These are phyloP conservation scores for Huntiella savannae DNA, from an alignment of 2,329 filamentous ascomycete species.

Conservation along the genomic window DNA sequence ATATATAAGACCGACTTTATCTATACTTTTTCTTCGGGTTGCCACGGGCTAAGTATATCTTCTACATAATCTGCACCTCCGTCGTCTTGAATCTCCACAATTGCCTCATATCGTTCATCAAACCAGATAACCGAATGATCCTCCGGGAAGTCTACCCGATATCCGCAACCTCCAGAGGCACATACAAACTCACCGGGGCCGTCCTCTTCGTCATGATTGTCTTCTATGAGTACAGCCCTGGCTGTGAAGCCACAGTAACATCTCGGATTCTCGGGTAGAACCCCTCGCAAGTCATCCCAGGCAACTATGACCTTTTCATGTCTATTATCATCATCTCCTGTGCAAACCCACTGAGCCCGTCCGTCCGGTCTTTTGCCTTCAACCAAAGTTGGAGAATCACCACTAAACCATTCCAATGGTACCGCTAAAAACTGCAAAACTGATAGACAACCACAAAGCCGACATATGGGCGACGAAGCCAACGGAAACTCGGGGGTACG, in stretches of 20 bases:
- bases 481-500: conserved; percentile 8
- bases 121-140: not conserved
- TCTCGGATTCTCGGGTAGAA: conserved; percentile 10
- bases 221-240: not conserved
- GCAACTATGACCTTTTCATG: not conserved
- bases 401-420: not conserved
- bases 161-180: conserved; percentile 8
- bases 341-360: too few relatives aligned
- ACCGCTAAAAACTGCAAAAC: not conserved
- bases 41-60: conserved; percentile 5
- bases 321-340: too few relatives aligned
- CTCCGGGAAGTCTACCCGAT: conserved; percentile 4
- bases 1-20: not conserved
- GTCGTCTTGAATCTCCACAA: conserved; percentile 3
- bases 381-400: not conserved
- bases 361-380: not conserved
- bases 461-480: conserved; percentile 7
- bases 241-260: conserved; percentile 10
- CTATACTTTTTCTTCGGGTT: not conserved
- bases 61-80: conserved; percentile 8
- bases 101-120: conserved; percentile 1
- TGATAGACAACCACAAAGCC: conserved; percentile 4
- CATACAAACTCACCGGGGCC: not conserved
- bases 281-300: conserved; percentile 7
- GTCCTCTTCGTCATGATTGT: not conserved